phyloP scores from a whole-genome alignment of 352 stramenopile genomes.

The Phytophthora macrochlamydospora region DNA sequence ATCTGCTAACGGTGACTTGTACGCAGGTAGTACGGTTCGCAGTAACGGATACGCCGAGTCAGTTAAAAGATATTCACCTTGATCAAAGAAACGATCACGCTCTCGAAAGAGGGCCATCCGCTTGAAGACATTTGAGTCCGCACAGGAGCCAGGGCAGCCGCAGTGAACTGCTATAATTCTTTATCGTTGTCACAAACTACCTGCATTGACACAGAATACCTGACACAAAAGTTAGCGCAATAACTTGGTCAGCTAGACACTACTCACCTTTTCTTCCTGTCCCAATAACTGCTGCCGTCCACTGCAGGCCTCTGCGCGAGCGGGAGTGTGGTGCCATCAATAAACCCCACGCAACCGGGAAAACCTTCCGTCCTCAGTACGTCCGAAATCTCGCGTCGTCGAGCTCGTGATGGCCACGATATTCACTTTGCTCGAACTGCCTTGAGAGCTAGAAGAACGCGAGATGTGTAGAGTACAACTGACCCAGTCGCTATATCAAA shows the following conservation, averaged over 20 bases:
- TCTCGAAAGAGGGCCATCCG: neutral
- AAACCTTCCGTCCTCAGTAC: too few species aligned
- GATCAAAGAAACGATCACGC: neutral
- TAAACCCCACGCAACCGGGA: constrained; percentile 3
- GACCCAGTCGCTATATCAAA: too few species aligned
- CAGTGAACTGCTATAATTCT: constrained; percentile 3
- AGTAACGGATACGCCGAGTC: constrained; percentile 2
- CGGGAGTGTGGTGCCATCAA: constrained; percentile 8
- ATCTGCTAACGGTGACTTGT: neutral
- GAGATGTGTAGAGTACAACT: too few species aligned
- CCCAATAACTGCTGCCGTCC: neutral
- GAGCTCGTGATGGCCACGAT: too few species aligned
- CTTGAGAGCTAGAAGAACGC: too few species aligned
- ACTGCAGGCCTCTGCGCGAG: constrained; percentile 1
- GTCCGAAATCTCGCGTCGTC: too few species aligned
- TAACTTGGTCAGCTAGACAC: neutral
- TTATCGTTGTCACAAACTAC: neutral
- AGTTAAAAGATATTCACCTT: constrained; percentile 5
- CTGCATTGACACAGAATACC: too few species aligned
- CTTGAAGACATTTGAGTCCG: neutral
- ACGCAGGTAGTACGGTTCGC: constrained; percentile 1
- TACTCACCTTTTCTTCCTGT: constrained; percentile 1
- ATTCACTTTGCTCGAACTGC: too few species aligned
- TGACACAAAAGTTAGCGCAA: too few species aligned
- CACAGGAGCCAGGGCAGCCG: neutral